Conservation (phyloP, 345 rosid genomes). For the Arabidopsis arenosa region DNA sequence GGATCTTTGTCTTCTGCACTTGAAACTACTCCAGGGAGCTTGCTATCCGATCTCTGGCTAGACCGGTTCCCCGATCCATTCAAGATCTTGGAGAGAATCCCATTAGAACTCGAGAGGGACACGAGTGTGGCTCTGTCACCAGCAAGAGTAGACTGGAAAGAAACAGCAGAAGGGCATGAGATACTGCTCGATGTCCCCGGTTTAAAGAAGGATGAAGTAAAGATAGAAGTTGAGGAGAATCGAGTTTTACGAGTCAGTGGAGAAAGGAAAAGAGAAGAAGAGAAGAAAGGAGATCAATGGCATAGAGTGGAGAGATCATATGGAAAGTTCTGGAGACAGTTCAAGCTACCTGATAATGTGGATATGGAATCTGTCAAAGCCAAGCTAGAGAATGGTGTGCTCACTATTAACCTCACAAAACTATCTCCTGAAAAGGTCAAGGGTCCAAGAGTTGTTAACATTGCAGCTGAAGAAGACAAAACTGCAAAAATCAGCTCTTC, state of each 20-base stretch:
- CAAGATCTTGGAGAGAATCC: slow-evolving; percentile 70
- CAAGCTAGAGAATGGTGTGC: slow-evolving; percentile 75
- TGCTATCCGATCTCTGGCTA: slow-evolving; percentile 54
- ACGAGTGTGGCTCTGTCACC: slow-evolving; percentile 53
- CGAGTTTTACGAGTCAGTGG: slow-evolving; percentile 73
- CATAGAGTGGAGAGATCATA: slow-evolving; percentile 80
- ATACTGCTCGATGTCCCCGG: slow-evolving; percentile 81
- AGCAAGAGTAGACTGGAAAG: slow-evolving; percentile 89
- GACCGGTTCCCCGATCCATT: slow-evolving; percentile 64
- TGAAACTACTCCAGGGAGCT: slow-evolving; percentile 53
- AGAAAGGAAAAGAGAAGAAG: slow-evolving; percentile 80
- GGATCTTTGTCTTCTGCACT: slow-evolving; percentile 55
- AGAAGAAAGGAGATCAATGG: slow-evolving; percentile 82
- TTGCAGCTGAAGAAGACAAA: slow-evolving; percentile 56
- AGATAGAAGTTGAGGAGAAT: slow-evolving; percentile 76
- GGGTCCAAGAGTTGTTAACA: slow-evolving; percentile 66
- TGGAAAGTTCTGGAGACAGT: slow-evolving; percentile 91
- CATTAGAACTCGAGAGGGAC: slow-evolving; percentile 61
- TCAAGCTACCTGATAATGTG: slow-evolving; percentile 76
- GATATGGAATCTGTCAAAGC: slow-evolving; percentile 77
- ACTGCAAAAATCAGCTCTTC: slow-evolving; percentile 48
- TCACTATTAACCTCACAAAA: slow-evolving; percentile 61
- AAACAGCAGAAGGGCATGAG: slow-evolving; percentile 72
- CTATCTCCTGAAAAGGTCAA: slow-evolving; percentile 67
- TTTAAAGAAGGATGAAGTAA: slow-evolving; percentile 73